Conservation (phyloP, 2,329 filamentous ascomycete species). For the Cladobotryum protrusum region DNA sequence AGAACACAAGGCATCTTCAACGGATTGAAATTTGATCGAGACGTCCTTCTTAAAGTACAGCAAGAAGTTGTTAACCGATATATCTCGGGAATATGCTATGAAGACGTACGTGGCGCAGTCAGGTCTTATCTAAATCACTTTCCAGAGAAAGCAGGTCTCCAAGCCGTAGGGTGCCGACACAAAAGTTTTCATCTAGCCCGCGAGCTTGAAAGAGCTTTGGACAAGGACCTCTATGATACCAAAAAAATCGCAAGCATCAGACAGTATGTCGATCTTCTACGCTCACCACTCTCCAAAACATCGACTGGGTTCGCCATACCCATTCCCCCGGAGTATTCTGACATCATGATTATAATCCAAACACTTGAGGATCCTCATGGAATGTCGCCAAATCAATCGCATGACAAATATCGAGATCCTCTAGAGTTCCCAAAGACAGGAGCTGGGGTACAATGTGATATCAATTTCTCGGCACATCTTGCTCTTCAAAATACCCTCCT, state of each 20-base stretch:
- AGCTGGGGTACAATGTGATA: conserved; percentile 81
- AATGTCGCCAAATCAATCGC: conserved; percentile 44
- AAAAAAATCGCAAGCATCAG: conserved; percentile 31
- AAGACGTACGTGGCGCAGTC: conserved; percentile 40
- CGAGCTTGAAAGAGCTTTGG: conserved; percentile 50
- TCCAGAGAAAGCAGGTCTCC: conserved; percentile 26
- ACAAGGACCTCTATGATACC: conserved; percentile 40
- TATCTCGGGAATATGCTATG: conserved; percentile 44
- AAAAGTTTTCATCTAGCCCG: conserved; percentile 49
- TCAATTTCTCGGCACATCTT: conserved; percentile 83
- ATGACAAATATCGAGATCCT: conserved; percentile 49
- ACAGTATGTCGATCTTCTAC: conserved; percentile 47
- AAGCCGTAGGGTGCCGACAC: conserved; percentile 42
- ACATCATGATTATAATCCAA: conserved; percentile 38
- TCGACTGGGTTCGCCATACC: conserved; percentile 26
- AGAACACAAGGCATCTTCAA: conserved; percentile 30
- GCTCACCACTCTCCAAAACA: conserved; percentile 26
- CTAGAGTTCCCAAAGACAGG: conserved; percentile 74
- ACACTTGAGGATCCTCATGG: conserved; percentile 44
- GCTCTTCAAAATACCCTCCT: conserved; percentile 79
- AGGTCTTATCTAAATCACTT: conserved; percentile 12
- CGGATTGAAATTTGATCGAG: conserved; percentile 33
- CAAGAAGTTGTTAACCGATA: conserved; percentile 38
- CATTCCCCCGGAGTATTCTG: conserved; percentile 25
- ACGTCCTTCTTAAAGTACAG: conserved; percentile 3